These are phyloP conservation scores for Aspergillus pseudonomiae DNA, from an alignment of 2,329 filamentous ascomycete species.

Conservation along the genomic window DNA sequence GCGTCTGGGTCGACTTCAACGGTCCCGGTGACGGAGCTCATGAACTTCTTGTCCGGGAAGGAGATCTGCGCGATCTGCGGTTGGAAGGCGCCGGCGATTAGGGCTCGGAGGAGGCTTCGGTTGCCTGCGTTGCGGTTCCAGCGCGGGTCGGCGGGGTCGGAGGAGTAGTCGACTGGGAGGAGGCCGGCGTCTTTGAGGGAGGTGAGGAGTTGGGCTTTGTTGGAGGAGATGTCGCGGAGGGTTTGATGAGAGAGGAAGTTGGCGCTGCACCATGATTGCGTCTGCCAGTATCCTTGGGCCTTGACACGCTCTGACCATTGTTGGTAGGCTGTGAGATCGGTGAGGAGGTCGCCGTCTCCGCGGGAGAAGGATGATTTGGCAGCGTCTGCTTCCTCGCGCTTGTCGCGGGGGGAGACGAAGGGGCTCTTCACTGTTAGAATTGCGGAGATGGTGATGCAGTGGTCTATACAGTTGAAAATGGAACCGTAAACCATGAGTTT, in stretches of 20 bases:
- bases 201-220: constrained; percentile 80
- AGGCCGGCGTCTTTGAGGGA: constrained; percentile 87
- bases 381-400: constrained; percentile 77
- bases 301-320: constrained; percentile 73
- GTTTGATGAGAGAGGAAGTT: constrained; percentile 85
- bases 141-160: constrained; percentile 37
- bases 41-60: constrained; percentile 95
- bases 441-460: constrained; percentile 84
- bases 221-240: constrained; percentile 84
- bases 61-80: constrained; percentile 91
- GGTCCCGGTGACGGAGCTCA: constrained; percentile 80
- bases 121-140: constrained; percentile 42
- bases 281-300: constrained; percentile 48
- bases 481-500: constrained; percentile 96
- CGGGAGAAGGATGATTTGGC: constrained; percentile 73
- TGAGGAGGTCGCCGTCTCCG: constrained; percentile 84
- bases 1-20: constrained; percentile 94
- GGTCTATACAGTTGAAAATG: constrained; percentile 88
- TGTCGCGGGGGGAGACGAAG: constrained; percentile 81
- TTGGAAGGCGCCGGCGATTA: constrained; percentile 73
- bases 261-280: constrained; percentile 74
- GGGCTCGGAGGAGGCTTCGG: constrained; percentile 63
- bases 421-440: constrained; percentile 89
- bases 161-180: constrained; percentile 57
- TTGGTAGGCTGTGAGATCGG: constrained; percentile 81